Evolutionary conservation across 345 rosid species (phyloP).

Genomic region (Angophora floribunda): DNA sequence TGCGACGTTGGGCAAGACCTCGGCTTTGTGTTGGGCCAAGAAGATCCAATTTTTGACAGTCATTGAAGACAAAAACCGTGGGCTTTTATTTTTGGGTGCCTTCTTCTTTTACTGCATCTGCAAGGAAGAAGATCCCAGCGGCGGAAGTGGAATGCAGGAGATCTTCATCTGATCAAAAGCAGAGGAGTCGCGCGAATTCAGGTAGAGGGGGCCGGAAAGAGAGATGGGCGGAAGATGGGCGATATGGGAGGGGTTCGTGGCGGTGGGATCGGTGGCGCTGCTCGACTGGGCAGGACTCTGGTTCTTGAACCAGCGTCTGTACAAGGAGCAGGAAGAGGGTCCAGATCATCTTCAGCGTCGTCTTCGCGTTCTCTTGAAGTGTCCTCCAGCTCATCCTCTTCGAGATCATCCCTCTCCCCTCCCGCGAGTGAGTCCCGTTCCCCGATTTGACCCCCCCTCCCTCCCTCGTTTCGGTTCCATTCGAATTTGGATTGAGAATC

Average conservation of each 20-base stretch:
- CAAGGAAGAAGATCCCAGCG: not conserved
- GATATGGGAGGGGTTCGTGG: conserved; percentile 63
- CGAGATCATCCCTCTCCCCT: conserved; percentile 89
- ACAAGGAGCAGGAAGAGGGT: conserved; percentile 98
- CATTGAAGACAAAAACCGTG: not conserved
- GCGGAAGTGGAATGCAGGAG: not conserved
- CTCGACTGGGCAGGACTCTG: conserved; percentile 88
- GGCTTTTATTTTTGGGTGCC: too few relatives aligned
- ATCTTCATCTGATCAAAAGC: not conserved
- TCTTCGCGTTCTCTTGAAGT: conserved; percentile 91
- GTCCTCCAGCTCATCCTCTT: conserved; percentile 91
- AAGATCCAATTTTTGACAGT: not conserved
- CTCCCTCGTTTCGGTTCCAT: too few relatives aligned
- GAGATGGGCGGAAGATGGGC: conserved; percentile 46
- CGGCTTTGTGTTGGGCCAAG: too few relatives aligned
- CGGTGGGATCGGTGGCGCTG: conserved; percentile 46
- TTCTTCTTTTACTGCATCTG: too few relatives aligned
- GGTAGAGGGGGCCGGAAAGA: too few relatives aligned
- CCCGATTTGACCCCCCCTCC: not conserved
- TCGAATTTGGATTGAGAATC: not conserved
- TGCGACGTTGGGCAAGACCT: too few relatives aligned
- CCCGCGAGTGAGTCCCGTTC: conserved; percentile 46
- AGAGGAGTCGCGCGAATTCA: not conserved
- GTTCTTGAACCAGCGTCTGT: conserved; percentile 76
- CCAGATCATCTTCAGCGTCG: conserved; percentile 91